phyloP scores from a whole-genome alignment of 768 basidiomycete species.

The Boletus reticuloceps region DNA sequence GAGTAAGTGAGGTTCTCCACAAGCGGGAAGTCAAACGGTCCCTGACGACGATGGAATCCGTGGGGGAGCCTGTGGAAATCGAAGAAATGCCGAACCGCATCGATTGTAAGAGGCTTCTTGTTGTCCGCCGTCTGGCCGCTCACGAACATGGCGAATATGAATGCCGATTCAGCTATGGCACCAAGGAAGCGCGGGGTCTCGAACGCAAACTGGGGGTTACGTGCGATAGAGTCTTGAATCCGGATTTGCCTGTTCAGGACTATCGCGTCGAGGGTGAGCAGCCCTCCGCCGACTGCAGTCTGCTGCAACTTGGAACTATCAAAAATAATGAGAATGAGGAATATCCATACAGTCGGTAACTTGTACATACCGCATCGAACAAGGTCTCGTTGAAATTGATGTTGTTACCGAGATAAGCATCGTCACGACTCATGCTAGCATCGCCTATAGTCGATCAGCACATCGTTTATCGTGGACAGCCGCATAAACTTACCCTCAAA shows the following conservation, averaged over 20 bases:
- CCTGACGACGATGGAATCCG: conserved; percentile 15
- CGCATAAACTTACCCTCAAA: conserved; percentile 12
- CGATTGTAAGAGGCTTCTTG: conserved; percentile 2
- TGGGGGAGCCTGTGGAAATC: conserved; percentile 13
- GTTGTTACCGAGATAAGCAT: conserved; percentile 21
- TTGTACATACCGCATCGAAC: conserved; percentile 13
- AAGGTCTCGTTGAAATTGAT: conserved; percentile 23
- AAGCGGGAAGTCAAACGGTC: neutral
- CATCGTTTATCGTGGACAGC: too few species aligned
- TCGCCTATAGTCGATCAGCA: conserved; percentile 10
- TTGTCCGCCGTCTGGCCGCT: conserved; percentile 16
- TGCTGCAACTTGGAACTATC: conserved; percentile 12
- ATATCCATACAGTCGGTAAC: too few species aligned
- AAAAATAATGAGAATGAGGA: too few species aligned
- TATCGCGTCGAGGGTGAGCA: conserved; percentile 17
- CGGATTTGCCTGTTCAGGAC: conserved; percentile 11
- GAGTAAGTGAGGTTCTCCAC: neutral
- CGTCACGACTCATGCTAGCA: conserved; percentile 19
- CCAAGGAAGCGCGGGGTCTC: conserved; percentile 10
- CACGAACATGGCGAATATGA: conserved; percentile 20
- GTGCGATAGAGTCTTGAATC: conserved; percentile 22
- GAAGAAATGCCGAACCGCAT: conserved; percentile 14
- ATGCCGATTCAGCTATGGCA: conserved; percentile 15
- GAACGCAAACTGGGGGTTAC: conserved; percentile 19
- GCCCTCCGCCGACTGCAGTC: conserved; percentile 12